These are phyloP conservation scores for Fusarium setosum DNA, from an alignment of 2,329 filamentous ascomycete species.

Conservation along the genomic window DNA sequence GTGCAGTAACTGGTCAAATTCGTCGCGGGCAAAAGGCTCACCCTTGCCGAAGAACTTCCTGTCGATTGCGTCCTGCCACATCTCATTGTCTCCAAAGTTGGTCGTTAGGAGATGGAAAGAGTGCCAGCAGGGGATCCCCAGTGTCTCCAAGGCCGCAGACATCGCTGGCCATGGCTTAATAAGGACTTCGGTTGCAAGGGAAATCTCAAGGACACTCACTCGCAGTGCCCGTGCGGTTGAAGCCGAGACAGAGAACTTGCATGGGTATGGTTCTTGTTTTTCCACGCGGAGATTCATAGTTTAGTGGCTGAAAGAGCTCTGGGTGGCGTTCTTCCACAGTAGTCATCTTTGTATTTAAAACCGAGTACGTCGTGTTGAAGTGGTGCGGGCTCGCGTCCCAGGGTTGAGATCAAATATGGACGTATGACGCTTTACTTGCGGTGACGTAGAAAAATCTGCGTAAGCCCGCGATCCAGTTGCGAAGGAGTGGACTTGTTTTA, in stretches of 20 bases:
- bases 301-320: conserved; percentile 34
- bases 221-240: conserved; percentile 35
- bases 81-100: conserved; percentile 35
- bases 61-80: conserved; percentile 37
- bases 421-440: no score
- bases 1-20: conserved; percentile 35
- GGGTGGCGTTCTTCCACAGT: conserved; percentile 32
- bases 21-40: conserved; percentile 18
- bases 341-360: conserved; percentile 7
- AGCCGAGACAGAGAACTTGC: conserved; percentile 33
- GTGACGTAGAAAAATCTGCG: no score
- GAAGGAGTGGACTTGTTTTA: no score
- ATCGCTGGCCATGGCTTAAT: conserved; percentile 2
- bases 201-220: conserved; percentile 13
- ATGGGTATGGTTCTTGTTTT: conserved; percentile 31
- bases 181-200: fast-evolving
- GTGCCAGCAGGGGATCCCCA: conserved; percentile 33
- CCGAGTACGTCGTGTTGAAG: no score
- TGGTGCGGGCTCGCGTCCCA: no score
- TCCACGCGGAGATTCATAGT: conserved; percentile 26
- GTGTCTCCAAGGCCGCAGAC: conserved; percentile 29
- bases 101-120: conserved; percentile 27
- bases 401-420: no score
- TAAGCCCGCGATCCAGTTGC: no score
- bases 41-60: conserved; percentile 30